Conservation (phyloP, 75 land plant species). For the Chamaecyparis obtusa region DNA sequence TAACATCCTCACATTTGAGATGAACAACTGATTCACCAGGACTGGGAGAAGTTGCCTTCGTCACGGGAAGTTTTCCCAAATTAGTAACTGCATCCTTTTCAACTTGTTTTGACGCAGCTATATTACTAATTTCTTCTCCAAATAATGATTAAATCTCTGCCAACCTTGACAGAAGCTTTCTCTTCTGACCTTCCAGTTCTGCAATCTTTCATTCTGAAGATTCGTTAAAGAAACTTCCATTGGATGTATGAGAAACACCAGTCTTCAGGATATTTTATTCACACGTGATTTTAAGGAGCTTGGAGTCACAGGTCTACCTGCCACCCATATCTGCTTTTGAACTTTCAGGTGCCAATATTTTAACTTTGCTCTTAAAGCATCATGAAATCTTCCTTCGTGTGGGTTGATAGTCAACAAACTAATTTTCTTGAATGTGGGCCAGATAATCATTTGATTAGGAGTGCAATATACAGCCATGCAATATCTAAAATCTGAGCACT, state of each 20-base stretch:
- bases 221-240: background rate
- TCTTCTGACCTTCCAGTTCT: too few relatives aligned
- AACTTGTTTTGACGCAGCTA: too few relatives aligned
- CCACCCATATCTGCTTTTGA: background rate
- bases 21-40: too few relatives aligned
- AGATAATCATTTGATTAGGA: conserved; percentile 5
- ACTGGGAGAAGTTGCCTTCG: too few relatives aligned
- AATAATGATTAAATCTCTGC: too few relatives aligned
- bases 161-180: too few relatives aligned
- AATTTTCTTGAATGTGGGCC: background rate
- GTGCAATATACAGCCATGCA: conserved; percentile 1
- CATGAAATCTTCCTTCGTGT: background rate
- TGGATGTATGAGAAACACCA: background rate
- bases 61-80: too few relatives aligned
- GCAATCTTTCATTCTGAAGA: background rate
- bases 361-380: background rate
- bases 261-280: background rate
- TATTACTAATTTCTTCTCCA: too few relatives aligned
- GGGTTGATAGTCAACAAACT: background rate
- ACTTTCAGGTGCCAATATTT: background rate
- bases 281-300: background rate
- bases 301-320: background rate
- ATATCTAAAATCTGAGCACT: background rate
- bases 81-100: too few relatives aligned
- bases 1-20: too few relatives aligned